Conservation (phyloP, 2,329 filamentous ascomycete genomes). For the Sporothrix curviconia region DNA sequence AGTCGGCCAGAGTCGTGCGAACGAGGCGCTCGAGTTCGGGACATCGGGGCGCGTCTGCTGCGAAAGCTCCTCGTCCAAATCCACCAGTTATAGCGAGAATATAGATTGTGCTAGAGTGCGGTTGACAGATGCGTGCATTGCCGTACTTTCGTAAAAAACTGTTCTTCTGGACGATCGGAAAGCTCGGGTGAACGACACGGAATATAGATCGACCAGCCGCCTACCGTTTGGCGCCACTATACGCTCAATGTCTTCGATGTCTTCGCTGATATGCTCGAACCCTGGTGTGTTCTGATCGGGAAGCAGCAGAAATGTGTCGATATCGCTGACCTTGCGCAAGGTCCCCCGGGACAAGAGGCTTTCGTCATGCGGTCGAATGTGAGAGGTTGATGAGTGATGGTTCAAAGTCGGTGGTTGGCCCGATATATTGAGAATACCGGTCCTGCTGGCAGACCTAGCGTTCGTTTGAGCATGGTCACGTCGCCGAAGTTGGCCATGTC, state of each 20-base stretch:
- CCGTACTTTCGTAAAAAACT: conserved; percentile 57
- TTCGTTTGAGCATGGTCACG: conserved; percentile 59
- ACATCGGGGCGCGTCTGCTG: conserved; percentile 37
- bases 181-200: conserved; percentile 51
- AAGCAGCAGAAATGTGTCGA: conserved; percentile 74
- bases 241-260: conserved; percentile 63
- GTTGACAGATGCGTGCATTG: conserved; percentile 52
- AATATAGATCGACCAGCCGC: conserved; percentile 60
- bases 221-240: conserved; percentile 58
- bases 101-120: conserved; percentile 54
- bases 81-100: conserved; percentile 58
- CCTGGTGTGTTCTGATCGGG: conserved; percentile 67
- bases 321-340: conserved; percentile 67
- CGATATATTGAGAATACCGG: conserved; percentile 77
- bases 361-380: conserved; percentile 73
- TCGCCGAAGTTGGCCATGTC: conserved; percentile 66
- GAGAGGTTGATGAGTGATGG: conserved; percentile 76
- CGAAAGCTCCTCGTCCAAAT: conserved; percentile 48
- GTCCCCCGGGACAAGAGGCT: conserved; percentile 63
- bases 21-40: conserved; percentile 29
- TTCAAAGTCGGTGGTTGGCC: conserved; percentile 76
- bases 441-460: conserved; percentile 70
- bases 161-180: conserved; percentile 55
- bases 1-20: conserved; percentile 38
- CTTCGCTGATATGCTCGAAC: conserved; percentile 61